Evolutionary conservation across 2,329 filamentous ascomycete species (phyloP), one percentile per base, ranked within the genome.

Genomic region (Fusarium sublunatum): DNA sequence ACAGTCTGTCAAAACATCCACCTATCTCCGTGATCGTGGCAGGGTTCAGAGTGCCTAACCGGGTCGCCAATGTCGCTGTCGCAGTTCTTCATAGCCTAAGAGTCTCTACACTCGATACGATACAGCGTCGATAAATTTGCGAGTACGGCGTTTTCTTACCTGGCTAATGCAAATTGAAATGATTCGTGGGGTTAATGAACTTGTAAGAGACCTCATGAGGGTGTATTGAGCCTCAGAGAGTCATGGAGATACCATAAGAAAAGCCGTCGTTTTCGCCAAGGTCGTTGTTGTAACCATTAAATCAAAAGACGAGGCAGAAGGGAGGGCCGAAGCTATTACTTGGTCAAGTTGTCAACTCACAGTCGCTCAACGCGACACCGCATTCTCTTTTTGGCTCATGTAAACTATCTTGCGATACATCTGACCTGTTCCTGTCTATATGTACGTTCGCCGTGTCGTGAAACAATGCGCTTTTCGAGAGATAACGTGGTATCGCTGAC

Each of bases 391-490:
- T 53, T 48, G 48, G 39, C 47, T 56, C 47, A 26, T 54, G 50
- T 54, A 59, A 55, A 48, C 38, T 57, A 57, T 65, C 65, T 69
- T 58, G 51, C 53, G 40, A 60, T 53, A 44, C 53, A 56, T 52
- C 22, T 49, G 63, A 46, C 48, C 67, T 26, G 45, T 15, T 52
- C 54, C 58, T 47, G 43, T 67, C 60, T 70, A 70, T 63, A 48
- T 53, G 53, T 62, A 46, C 58, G 52, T 52, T 53, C 42, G 46
- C 42, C 35, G 38, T 55, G 36, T 53, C 48, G 41, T 57, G 19
- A 40, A 53, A 53, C 48, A 46, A 53, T 32, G 49, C 40, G 35
- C 40, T 53, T 62, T 60, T 55, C 29, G 38, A 49, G 44, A 51
- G 38, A 39, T 38, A 24, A n/a, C 35, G 34, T 60, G 26, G 43